phyloP scores from a whole-genome alignment of 768 basidiomycete genomes.

The Suillus cothurnatus region DNA sequence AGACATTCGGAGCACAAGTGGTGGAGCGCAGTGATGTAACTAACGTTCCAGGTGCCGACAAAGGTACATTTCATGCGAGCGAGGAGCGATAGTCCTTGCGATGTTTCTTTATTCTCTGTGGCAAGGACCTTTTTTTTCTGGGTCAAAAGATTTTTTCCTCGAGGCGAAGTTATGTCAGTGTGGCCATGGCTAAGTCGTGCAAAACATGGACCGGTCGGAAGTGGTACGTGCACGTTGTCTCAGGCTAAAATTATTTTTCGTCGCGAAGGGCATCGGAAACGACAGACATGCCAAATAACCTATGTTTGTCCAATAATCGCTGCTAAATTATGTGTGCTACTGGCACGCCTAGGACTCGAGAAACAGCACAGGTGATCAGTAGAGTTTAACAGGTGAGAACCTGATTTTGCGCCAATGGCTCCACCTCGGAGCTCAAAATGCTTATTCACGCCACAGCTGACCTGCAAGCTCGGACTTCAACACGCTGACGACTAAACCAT shows the following conservation, averaged over 20 bases:
- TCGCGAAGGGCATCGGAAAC: neutral
- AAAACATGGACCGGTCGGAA: neutral
- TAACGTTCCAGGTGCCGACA: neutral
- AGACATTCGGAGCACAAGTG: neutral
- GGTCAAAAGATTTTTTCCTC: neutral
- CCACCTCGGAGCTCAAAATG: neutral
- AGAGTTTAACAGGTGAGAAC: neutral
- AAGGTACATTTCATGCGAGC: neutral
- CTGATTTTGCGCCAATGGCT: neutral
- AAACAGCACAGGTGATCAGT: neutral
- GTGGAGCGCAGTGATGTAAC: neutral
- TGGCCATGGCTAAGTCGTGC: neutral
- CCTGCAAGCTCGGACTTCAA: neutral
- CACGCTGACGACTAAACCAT: neutral
- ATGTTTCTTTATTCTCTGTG: neutral
- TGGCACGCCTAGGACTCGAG: neutral
- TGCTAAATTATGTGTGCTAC: neutral
- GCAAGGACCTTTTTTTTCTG: neutral
- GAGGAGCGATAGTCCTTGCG: neutral
- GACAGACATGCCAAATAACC: neutral
- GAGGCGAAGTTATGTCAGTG: neutral
- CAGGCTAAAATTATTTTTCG: constrained; percentile 1
- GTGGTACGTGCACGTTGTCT: neutral
- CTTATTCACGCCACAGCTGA: neutral
- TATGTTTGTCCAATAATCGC: neutral